Base-by-base conservation (phyloP, 768 basidiomycete species). In the Mycena sanguinolenta region DNA sequence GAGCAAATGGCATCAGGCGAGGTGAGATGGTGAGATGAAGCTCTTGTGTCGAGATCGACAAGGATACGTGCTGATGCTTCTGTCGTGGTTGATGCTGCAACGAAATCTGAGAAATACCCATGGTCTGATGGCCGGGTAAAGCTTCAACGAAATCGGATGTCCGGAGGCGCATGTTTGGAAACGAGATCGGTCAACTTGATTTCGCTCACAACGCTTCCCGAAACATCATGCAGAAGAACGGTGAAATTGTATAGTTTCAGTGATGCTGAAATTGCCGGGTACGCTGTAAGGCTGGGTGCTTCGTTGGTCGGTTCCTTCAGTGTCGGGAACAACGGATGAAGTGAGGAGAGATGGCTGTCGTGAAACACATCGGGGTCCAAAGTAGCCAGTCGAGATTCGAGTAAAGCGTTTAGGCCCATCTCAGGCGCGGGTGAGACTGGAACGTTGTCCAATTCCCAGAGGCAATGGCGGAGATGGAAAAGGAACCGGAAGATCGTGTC, bases 401-500 rank as follows among this genome's bases (percentile, higher is more conserved):
- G 75, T 44, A 86, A 74, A 19, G 76, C 75, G 32, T 78, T 70
- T 30, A 88, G 73, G 3, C 82, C 82, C 25, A 79, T 54, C 39
- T 76, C 67, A 65, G 39, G 67, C 44, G 58, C 54, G 57, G 32
- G 44, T 32, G 4, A 58, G 65, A 28, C 30, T 49, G 55, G 69
- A 63, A 23, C 30, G 14, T 74, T 73, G 49, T 79, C 76, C 36
- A 88, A 60, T 55, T 83, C 80, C 79, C 88, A 85, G 17, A 93
- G 77, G 76, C 87, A 88, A 72, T 89, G 87, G 50, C 96, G 91
- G 30, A 97, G 84, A 75, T 95, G 91, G 69, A 93, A 90, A 25
- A 97, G 81, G 60, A 97, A 88, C 73, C 90, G 91, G 84, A 95
- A 96, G 1, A 87, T 85, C 0, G 87, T 80, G 70, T 94, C 91